Evolutionary conservation across 768 basidiomycete species (phyloP), one percentile per base, ranked within the genome.

Genomic region (Tylopilus subfusipes): DNA sequence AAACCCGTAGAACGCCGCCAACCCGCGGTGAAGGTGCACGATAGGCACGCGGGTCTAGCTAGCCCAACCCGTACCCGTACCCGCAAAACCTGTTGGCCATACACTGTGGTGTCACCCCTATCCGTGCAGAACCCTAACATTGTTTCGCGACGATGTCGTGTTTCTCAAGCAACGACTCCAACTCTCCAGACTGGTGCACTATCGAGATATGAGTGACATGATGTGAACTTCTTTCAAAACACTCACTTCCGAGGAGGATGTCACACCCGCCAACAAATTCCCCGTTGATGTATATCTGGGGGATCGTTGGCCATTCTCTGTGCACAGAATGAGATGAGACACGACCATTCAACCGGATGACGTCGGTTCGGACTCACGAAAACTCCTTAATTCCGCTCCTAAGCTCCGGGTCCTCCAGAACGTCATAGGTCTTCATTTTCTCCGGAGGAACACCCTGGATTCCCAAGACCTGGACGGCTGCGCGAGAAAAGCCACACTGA

Each of bases 211-310:
- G 0, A 64, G 47, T n/a, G 14, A 12, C 39, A 18, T 4, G 11
- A 21, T 11, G 25, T 4, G 8, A 48, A 29, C 6, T 24, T 22
- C 9, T 27, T 27, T 14, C 8, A 30, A 40, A 38, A 19, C 22
- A 84, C 93, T 74, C 65, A 94, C 93, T 97, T 59, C 84, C 82
- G 25, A 98, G 71, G 21, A 98, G 73, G 62, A 99, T 98, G 74
- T 99, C 96, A 70, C 95, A 97, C 50, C 96, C 97, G 30, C 96
- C 96, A 39, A 99, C 78, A 64, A 99, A 99, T 69, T 97, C 94
- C 5, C 95, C 96, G 50, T 90, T 85, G 33, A 98, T 79, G 65
- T 96, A 99, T 13, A 99, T 70, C 69, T 99, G 96, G 12, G 96
- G 96, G 59, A 99, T 86, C 19, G 96, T 99, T 14, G 96, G 96